Conservation (phyloP, 352 stramenopile genomes). For the Phytophthora quininea region DNA sequence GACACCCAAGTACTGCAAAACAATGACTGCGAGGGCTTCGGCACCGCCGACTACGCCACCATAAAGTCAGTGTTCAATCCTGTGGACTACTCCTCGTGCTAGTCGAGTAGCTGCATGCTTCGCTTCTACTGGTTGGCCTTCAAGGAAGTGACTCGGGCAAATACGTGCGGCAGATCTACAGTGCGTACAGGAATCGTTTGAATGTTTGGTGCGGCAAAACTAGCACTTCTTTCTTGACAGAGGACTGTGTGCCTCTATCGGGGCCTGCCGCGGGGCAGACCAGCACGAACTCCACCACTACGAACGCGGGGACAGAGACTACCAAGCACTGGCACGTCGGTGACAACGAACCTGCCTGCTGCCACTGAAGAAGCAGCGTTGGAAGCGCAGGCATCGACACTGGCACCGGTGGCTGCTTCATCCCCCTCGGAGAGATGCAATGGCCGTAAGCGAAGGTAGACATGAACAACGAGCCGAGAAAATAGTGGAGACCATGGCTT, state of each 20-base stretch:
- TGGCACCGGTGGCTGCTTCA: too few species aligned
- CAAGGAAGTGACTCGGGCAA: constrained; percentile 22
- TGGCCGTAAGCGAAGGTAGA: too few species aligned
- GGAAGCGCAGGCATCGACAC: too few species aligned
- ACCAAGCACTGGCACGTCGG: neutral
- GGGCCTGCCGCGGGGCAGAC: constrained; percentile 12
- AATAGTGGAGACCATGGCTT: constrained; percentile 26
- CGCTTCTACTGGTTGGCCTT: constrained; percentile 42
- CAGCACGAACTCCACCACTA: constrained; percentile 7
- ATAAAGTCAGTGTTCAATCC: constrained; percentile 37
- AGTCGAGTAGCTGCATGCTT: constrained; percentile 27
- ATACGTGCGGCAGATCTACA: constrained; percentile 37
- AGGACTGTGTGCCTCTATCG: constrained; percentile 23
- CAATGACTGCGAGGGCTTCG: constrained; percentile 32
- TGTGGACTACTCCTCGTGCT: constrained; percentile 34
- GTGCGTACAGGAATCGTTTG: too few species aligned
- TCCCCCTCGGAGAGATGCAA: too few species aligned
- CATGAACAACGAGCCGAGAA: too few species aligned
- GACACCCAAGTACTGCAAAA: constrained; percentile 31
- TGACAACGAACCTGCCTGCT: neutral
- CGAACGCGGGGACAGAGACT: neutral
- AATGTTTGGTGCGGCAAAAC: neutral
- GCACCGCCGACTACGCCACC: constrained; percentile 14
- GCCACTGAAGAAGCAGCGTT: neutral
- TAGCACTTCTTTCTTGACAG: constrained; percentile 2